Evolutionary conservation across 495 filamentous ascomycete genomes (phyloP), one percentile per base, ranked within the genome.

Genomic region (Xylaria scruposa): DNA sequence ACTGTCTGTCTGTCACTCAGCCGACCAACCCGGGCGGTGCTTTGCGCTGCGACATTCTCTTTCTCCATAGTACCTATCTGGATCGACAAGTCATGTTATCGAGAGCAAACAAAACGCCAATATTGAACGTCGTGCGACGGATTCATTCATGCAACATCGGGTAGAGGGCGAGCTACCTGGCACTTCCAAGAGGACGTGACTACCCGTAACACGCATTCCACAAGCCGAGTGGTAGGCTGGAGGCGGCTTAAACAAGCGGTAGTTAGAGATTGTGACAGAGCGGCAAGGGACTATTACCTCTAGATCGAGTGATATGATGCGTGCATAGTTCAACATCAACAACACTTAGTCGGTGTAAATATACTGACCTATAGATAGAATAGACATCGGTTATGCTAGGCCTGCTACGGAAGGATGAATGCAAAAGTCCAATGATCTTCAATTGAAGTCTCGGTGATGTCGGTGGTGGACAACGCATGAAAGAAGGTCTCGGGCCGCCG

Each of bases 161-260:
- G 56, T 64, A 24, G 36, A 56, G 44, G 51, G 68, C 33, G 44
- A 62, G 68, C 49, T 67, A n/a, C 31, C 65, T 42, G 44, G 65
- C 65, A 49, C 29, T 53, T 33, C 68, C 58, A 70, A 54, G 19
- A 36, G 21, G 58, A 53, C 56, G 44, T 60, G n/a, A 33, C 9
- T 58, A 51, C 40, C 47, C 42, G 68, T 64, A 24, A 44, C 59
- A 64, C 68, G 36, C 44, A 47, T 70, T 17, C 59, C 10, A 64
- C 59, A 2, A 40, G 46, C 49, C 36, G 29, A 63, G 31, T 44
- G 29, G 40, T 46, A 67, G n/a, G 42, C 40, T 33, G 44, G 24
- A 40, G 58, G 29, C 44, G 46, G 46, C 58, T 51, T 40, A 63
- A 70, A 62, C 31, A 63, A 70, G 58, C 21, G 46, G 44, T 36